Evolutionary conservation across 306 rosid genomes (phyloP), one percentile per base, ranked within the genome.

Genomic region (Cucumis melo): DNA sequence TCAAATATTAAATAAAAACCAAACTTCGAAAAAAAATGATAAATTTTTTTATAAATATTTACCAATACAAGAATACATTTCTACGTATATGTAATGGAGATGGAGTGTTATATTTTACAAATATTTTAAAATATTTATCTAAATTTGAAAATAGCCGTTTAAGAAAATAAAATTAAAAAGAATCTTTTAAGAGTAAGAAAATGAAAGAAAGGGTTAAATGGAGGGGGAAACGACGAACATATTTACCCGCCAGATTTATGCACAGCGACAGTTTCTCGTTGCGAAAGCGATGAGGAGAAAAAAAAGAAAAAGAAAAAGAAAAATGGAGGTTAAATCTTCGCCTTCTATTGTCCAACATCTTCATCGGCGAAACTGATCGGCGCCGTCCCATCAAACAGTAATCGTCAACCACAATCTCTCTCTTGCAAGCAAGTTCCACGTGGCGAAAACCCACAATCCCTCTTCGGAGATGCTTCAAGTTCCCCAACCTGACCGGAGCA

Each of bases 231-330:
- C 14, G 19, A 20, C 14, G 50, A 44, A 11, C 50, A 19, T 2
- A 62, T 74, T 75, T 75, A 75, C 78, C 78, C 78, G 78, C 78
- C 67, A 75, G 76, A 50, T 50, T 27, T 19, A 50, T 29, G 76
- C 61, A 27, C 0, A 10, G 60, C 1, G 60, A 56, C 77, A 20
- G 64, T 74, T 74, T 70, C 39, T 36, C 36, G 75, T 46, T 71
- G 75, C 5, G 16, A 48, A 70, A 46, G 56, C 51, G 55, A 50
- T 15, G 55, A 70, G 23, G 5, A 27, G 2, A 21, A 2, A 11
- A 12, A 15, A 50, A 15, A 12, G 32, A 7, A 42, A 68, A 44
- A 70, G 5, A 6, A 0, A 10, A 24, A 5, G 10, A 23, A 24
- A 60, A 60, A 27, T 60, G 75, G 75, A 42, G 11, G 64, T 36